These are phyloP conservation scores for sunflower (Helianthus annuus) DNA, from an alignment of 129 eudicot species.

Conservation along the genomic window HanXRQr2.0-SUNRISE NC_035433.2:28571397-28571896, in stretches of 20 bases:
- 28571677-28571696: background rate
- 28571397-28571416: too few species aligned
- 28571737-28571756: constrained; percentile 24
- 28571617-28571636: constrained; percentile 67
- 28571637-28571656: constrained; percentile 55
- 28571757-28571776: constrained; percentile 72
- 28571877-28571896: background rate
- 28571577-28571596: constrained; percentile 34
- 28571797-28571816: constrained; percentile 75
- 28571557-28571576: constrained; percentile 44
- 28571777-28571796: constrained; percentile 70
- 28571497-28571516: constrained; percentile 53
- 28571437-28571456: background rate
- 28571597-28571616: constrained; percentile 46
- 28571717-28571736: too few species aligned
- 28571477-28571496: background rate
- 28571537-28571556: constrained; percentile 31
- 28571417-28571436: too few species aligned
- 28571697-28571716: too few species aligned
- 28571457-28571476: background rate
- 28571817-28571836: constrained; percentile 70
- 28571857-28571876: background rate
- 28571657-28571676: constrained; percentile 72
- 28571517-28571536: constrained; percentile 51
- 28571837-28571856: constrained; percentile 32